Conservation (phyloP, 2,329 filamentous ascomycete species). For the Diaporthe eres region DNA sequence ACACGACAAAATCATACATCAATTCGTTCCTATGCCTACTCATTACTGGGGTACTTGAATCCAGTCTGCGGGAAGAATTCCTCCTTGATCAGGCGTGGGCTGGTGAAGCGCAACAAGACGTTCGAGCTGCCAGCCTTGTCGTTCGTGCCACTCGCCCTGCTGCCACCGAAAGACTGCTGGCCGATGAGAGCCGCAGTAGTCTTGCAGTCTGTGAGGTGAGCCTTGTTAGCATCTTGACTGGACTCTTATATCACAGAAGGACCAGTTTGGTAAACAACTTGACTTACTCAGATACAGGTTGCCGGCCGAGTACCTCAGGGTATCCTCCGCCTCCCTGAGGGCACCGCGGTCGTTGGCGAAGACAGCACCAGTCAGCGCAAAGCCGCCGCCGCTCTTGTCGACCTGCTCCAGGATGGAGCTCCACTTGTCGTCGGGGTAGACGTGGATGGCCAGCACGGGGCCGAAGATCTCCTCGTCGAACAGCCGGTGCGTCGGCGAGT, state of each 20-base stretch:
- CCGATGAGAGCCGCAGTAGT: constrained; percentile 78
- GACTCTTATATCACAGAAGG: not conserved
- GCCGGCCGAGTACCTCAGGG: constrained; percentile 66
- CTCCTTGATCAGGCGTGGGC: constrained; percentile 72
- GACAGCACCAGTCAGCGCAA: constrained; percentile 67
- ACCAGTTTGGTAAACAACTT: not conserved
- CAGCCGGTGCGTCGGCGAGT: constrained; percentile 58
- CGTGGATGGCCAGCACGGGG: constrained; percentile 60
- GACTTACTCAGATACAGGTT: constrained; percentile 66
- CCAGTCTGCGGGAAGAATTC: constrained; percentile 76
- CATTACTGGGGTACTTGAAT: constrained; percentile 81
- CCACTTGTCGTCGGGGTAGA: constrained; percentile 60
- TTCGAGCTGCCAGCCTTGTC: constrained; percentile 71
- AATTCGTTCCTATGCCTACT: constrained; percentile 49
- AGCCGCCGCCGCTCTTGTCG: constrained; percentile 78
- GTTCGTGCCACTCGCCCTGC: constrained; percentile 78
- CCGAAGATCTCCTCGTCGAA: constrained; percentile 65
- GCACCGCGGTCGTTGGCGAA: constrained; percentile 64
- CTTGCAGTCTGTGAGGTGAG: constrained; percentile 59
- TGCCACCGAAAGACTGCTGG: constrained; percentile 80
- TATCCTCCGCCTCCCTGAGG: constrained; percentile 64
- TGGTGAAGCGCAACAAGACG: constrained; percentile 65
- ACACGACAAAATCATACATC: not conserved
- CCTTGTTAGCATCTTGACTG: not conserved
- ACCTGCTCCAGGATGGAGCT: constrained; percentile 65